Base-by-base conservation (phyloP, 2,329 filamentous ascomycete genomes). In the Dothidotthia symphoricarpi region DNA sequence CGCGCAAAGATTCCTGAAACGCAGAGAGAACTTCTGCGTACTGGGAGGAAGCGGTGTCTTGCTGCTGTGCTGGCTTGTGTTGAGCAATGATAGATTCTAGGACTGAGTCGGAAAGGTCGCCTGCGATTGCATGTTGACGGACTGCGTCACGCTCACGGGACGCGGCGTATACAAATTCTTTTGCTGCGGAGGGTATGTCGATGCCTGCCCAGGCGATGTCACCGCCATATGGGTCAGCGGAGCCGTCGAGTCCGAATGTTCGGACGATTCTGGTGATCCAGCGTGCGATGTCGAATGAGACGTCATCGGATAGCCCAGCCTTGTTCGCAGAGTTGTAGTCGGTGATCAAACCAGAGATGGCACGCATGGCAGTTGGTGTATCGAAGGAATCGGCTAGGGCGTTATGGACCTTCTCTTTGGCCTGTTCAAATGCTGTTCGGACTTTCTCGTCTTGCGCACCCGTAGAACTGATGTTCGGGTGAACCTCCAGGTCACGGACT, bases 341-440 rank as follows among this genome's bases (percentile, higher is more conserved):
- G 31, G 82, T 85, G 45, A 96, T 83, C 16, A 96, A 71, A 39
- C 87, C 81, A 2, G 82, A 80, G 31, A 96, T 83, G n/a, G 81
- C 71, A 32, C 79, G 77, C 85, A 96, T 88, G 4, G 83, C 88
- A 34, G 75, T 72, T 1, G 86, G 82, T 0, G 90, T 96, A 66
- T 96, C 85, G 64, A 96, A 95, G 0, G 89, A 95, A 68, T 95
- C 88, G 52, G 77, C 76, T 12, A 96, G 74, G 2, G 85, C 84
- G 28, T 72, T 70, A 54, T 84, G 70, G n/a, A 84, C 68, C n/a
- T 75, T 71, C 15, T 68, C 57, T 55, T 83, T 76, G 2, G 81
- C 74, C 16, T 71, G 61, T 31, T 76, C 73, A 25, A 85, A 68
- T 14, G 72, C 69, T 10, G 65, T 57, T 9, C 64, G 59, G 1